phyloP scores from a whole-genome alignment of 148 eudicot species.

The Silene conica region DNA sequence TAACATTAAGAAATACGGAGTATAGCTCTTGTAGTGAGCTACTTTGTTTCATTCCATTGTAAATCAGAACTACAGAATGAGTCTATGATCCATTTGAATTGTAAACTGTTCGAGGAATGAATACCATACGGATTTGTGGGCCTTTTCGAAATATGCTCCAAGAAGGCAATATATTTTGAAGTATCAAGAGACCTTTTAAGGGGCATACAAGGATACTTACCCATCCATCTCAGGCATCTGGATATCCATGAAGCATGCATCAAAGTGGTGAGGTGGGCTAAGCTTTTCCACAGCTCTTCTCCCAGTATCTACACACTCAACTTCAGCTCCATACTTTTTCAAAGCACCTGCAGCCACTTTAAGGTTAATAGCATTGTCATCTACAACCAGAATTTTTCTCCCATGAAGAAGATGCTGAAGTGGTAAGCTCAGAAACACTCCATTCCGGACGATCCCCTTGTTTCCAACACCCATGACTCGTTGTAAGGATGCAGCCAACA shows the following conservation, averaged over 20 bases:
- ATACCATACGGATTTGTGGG: no score
- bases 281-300: constrained; percentile 58
- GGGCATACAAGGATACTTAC: constrained; percentile 35
- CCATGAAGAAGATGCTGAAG: constrained; percentile 68
- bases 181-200: not conserved
- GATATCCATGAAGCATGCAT: constrained; percentile 97
- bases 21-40: no score
- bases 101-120: no score
- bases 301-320: constrained; percentile 77
- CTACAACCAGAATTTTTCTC: constrained; percentile 80
- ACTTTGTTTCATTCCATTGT: no score
- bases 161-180: no score
- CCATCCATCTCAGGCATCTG: constrained; percentile 99
- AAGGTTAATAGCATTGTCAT: constrained; percentile 78
- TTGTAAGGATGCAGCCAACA: constrained; percentile 82
- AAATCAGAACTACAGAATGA: no score
- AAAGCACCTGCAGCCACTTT: constrained; percentile 87
- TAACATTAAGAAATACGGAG: no score
- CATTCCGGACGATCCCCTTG: constrained; percentile 50
- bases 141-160: no score
- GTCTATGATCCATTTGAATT: no score
- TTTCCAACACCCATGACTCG: constrained; percentile 71
- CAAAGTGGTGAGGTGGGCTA: constrained; percentile 67
- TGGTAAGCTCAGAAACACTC: constrained; percentile 42
- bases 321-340: constrained; percentile 93